These are phyloP conservation scores for Centella asiatica DNA, from an alignment of 129 eudicot genomes.

Conservation along the genomic window DNA sequence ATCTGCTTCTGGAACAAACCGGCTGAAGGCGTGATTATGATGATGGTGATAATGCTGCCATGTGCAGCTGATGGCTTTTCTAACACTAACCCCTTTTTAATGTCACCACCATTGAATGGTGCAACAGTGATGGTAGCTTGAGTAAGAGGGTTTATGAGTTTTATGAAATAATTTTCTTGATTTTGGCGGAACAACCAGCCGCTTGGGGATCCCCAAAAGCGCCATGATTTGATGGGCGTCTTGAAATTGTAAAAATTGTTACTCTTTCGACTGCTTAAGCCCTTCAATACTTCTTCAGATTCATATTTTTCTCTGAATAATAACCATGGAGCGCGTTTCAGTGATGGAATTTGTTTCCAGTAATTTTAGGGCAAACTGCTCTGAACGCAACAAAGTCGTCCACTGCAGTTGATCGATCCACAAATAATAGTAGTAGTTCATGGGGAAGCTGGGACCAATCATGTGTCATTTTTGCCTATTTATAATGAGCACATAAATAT, in stretches of 20 bases:
- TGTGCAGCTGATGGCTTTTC: neutral
- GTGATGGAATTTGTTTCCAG: no score
- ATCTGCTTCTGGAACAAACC: neutral
- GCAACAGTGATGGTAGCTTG: neutral
- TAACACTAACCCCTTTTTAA: neutral
- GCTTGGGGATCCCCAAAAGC: constrained; percentile 3
- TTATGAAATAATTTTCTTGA: neutral
- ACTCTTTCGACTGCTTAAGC: neutral
- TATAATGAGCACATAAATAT: no score
- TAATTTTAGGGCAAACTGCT: constrained; percentile 6
- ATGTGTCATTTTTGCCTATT: no score
- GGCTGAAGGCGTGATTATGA: no score
- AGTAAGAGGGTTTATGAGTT: constrained; percentile 3
- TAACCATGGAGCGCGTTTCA: constrained; percentile 9
- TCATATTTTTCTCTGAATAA: neutral
- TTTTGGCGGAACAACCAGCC: constrained; percentile 6
- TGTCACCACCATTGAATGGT: neutral
- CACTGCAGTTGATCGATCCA: constrained; percentile 2
- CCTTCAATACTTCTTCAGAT: neutral
- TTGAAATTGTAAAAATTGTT: neutral
- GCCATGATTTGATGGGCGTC: constrained; percentile 1
- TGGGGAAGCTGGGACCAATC: constrained; percentile 1
- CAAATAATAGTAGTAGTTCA: neutral
- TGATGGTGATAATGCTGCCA: neutral
- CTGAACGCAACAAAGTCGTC: neutral